Evolutionary conservation across 2,329 filamentous ascomycete species (phyloP), one percentile per base, ranked within the genome.

Genomic region (Diaporthe sp.): DNA sequence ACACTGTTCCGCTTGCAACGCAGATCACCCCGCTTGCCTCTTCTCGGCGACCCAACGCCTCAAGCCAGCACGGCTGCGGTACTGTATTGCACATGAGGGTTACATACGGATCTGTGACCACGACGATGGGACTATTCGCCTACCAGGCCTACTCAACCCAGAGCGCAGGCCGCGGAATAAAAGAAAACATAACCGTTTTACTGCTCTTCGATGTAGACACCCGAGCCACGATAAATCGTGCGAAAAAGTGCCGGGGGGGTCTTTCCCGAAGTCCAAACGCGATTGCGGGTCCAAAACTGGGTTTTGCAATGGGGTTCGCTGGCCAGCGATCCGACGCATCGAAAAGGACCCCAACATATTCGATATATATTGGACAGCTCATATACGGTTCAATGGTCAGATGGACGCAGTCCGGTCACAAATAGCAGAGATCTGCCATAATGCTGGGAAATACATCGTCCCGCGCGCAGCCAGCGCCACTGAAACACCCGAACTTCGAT

Each of bases 11-110:
- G 25, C 4, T 1, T 74, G 73, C 17, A 46, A 9, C 17, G 28
- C 22, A 7, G 73, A 72, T 4, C 65, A 74, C 28, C 73, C 73
- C 12, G 67, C 65, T 1, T 74, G 65, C 10, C 67, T 74, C 8
- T 74, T 74, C 55, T 72, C 73, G 5, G 39, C 17, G 4, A n/a
- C 10, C 1, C 67, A 71, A 15, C 73, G 73, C 12, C 46, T 25
- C 22, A 61, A 57, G 2, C 44, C 51, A 8, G 7, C 67, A 15
- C 58, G 46, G 12, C 13, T 53, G 22, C 65, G 67, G 15, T 25
- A 28, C 5, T 74, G 73, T 9, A 74, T 74, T 39, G 73, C n/a
- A 1, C 57, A 62, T 5, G n/a, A 74, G 58, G 73, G 65, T 7
- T 72, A 37, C 13, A 25, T 62, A 1, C 25, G 53, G 17, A 42